These are phyloP conservation scores for Capsicum pubescens DNA, from an alignment of 257 asterid genomes.

Conservation along the genomic window DNA sequence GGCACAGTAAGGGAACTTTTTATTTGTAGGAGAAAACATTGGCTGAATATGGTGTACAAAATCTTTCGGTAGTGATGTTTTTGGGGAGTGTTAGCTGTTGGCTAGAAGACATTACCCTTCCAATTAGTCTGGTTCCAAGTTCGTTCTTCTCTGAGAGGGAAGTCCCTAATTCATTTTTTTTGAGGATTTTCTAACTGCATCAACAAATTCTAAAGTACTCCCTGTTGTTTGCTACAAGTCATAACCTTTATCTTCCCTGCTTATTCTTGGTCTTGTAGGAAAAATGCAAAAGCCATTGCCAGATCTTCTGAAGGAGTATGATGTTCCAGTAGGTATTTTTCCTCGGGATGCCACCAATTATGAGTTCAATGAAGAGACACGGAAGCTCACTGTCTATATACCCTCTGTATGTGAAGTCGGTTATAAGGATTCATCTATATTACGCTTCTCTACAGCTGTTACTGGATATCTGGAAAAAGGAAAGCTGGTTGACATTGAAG, in stretches of 20 bases:
- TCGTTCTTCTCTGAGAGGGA: not conserved
- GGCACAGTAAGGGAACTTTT: not conserved
- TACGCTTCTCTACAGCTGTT: conserved; percentile 63
- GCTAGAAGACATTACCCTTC: not conserved
- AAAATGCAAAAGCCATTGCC: conserved; percentile 74
- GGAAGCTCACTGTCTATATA: conserved; percentile 61
- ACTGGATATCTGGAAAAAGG: conserved; percentile 77
- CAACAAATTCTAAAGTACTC: not conserved
- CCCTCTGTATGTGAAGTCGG: conserved; percentile 74
- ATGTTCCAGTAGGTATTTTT: conserved; percentile 70
- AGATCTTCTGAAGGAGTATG: conserved; percentile 73
- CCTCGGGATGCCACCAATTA: conserved; percentile 81
- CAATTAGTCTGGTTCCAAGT: not conserved
- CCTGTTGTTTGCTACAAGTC: not conserved
- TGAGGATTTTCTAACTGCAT: not conserved
- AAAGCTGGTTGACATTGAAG: conserved; percentile 69
- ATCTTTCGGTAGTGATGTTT: not conserved
- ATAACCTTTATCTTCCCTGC: not conserved
- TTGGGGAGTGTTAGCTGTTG: not conserved
- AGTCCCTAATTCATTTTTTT: not conserved
- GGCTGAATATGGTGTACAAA: not conserved
- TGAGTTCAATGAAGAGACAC: conserved; percentile 75
- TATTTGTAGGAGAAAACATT: not conserved
- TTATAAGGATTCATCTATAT: conserved; percentile 69
- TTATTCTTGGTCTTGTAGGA: conserved; percentile 46